Conservation (phyloP, 257 asterid species). For the Solanum raphanifolium region DNA sequence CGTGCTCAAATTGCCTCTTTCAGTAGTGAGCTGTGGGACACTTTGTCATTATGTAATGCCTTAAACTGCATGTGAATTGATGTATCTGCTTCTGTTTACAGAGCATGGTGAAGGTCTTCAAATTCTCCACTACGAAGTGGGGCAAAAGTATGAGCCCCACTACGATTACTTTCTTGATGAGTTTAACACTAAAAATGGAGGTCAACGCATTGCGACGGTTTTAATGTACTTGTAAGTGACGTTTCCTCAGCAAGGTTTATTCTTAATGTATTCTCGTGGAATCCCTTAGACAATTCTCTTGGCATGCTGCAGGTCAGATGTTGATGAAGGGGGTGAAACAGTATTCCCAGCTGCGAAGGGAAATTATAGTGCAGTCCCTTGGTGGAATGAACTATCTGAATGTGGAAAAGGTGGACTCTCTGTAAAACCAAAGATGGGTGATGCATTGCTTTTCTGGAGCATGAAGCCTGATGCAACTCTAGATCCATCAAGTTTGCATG, state of each 20-base stretch:
- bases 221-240: constrained; percentile 77
- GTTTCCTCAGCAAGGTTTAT: constrained; percentile 1
- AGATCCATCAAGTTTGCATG: constrained; percentile 94
- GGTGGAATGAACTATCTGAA: constrained; percentile 83
- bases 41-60: background rate
- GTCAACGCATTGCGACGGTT: constrained; percentile 93
- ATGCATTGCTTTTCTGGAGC: constrained; percentile 98
- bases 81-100: constrained; percentile 20
- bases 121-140: constrained; percentile 91
- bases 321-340: constrained; percentile 99
- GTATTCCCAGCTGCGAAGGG: constrained; percentile 94
- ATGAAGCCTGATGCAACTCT: constrained; percentile 84
- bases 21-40: background rate
- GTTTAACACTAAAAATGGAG: constrained; percentile 77
- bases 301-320: constrained; percentile 67
- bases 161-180: constrained; percentile 88
- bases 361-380: constrained; percentile 37
- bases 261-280: background rate
- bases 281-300: background rate
- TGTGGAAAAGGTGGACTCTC: constrained; percentile 91
- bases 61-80: constrained; percentile 6
- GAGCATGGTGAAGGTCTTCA: constrained; percentile 99
- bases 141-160: constrained; percentile 95
- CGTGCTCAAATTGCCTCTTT: background rate
- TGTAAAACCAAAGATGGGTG: constrained; percentile 90